Evolutionary conservation across 148 eudicot species (phyloP).

Genomic region (Mesembryanthemum crystallinum): DNA sequence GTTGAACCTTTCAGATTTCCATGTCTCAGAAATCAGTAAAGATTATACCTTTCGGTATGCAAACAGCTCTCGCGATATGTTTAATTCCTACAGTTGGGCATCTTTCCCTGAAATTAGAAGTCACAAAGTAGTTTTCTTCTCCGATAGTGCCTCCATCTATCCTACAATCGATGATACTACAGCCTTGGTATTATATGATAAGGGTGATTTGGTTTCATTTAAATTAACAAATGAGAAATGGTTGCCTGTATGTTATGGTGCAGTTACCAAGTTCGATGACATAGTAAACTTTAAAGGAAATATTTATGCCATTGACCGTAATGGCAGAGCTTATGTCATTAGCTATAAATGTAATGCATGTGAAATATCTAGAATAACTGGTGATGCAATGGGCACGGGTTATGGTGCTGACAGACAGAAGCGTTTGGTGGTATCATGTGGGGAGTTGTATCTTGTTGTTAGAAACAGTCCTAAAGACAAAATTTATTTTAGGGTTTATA

Average conservation of each 20-base stretch:
- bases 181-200: slow-evolving; percentile 2
- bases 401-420: slow-evolving; percentile 11
- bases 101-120: too few relatives aligned
- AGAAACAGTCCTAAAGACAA: slow-evolving; percentile 9
- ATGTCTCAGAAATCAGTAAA: slow-evolving; percentile 11
- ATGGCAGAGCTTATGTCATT: slow-evolving; percentile 24
- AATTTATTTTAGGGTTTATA: slow-evolving; percentile 15
- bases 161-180: slow-evolving; percentile 10
- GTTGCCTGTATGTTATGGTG: slow-evolving; percentile 7
- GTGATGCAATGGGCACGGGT: slow-evolving; percentile 2
- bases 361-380: neutral
- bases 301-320: slow-evolving; percentile 23
- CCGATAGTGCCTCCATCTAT: neutral
- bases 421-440: slow-evolving; percentile 21
- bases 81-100: neutral
- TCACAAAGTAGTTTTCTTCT: slow-evolving; percentile 17
- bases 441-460: slow-evolving; percentile 23
- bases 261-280: slow-evolving; percentile 27
- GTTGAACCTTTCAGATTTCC: slow-evolving; percentile 5
- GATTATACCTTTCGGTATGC: slow-evolving; percentile 2
- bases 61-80: neutral
- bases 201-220: slow-evolving; percentile 8
- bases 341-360: neutral
- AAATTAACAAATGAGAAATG: slow-evolving; percentile 10
- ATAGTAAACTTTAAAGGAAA: slow-evolving; percentile 9